Percentiles rank a stretch among this genome's conserved stretches.
Conservation (phyloP, 768 basidiomycete genomes). For the Tubosaeta sp. region DNA sequence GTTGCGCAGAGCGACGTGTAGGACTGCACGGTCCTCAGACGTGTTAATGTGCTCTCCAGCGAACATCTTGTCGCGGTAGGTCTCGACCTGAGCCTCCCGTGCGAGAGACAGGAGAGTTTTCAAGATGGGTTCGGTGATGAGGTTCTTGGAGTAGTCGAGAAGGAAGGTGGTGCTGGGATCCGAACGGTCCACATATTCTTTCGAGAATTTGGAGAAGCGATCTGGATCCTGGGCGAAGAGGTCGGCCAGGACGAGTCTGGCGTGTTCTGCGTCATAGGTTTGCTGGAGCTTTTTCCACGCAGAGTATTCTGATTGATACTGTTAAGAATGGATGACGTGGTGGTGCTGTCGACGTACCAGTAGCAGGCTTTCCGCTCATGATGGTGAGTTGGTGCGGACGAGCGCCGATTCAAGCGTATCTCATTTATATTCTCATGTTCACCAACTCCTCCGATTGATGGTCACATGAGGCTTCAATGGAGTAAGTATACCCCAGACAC, state of each 20-base stretch:
- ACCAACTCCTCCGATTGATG: no score
- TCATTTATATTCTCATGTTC: no score
- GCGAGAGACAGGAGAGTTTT: constrained; percentile 73
- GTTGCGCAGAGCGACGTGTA: constrained; percentile 90
- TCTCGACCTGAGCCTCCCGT: constrained; percentile 82
- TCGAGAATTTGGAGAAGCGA: constrained; percentile 84
- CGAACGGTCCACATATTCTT: constrained; percentile 61
- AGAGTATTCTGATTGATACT: constrained; percentile 59
- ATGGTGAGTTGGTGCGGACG: constrained; percentile 2
- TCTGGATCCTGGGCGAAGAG: constrained; percentile 87
- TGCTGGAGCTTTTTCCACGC: constrained; percentile 90
- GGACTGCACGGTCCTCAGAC: constrained; percentile 93
- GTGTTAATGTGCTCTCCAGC: constrained; percentile 97
- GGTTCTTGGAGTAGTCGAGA: constrained; percentile 95
- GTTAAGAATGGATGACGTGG: not conserved
- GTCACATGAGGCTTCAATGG: no score
- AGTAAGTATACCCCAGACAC: no score
- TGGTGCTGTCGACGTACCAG: constrained; percentile 35
- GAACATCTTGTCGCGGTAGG: constrained; percentile 89
- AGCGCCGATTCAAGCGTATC: not conserved
- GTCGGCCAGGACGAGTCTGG: constrained; percentile 81
- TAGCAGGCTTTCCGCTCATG: constrained; percentile 65
- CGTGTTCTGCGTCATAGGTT: constrained; percentile 68
- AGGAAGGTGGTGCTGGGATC: constrained; percentile 77
- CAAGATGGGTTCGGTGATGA: constrained; percentile 84